phyloP scores from a whole-genome alignment of 1,284 basidiomycete genomes.

The Ganoderma leucocontextum region DNA sequence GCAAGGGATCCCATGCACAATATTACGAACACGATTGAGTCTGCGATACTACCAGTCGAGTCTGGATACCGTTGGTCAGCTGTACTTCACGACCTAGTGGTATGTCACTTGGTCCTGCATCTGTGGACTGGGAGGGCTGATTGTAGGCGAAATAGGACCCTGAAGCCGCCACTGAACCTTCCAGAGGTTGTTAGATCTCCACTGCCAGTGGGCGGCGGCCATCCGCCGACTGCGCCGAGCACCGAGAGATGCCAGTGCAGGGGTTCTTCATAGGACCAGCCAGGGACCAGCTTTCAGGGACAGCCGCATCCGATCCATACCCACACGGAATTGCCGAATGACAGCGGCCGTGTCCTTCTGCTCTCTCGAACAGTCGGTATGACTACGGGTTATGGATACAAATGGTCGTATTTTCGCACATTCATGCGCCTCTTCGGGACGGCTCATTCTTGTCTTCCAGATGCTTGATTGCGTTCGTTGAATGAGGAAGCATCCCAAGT shows the following conservation, averaged over 20 bases:
- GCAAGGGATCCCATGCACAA: conserved; percentile 13
- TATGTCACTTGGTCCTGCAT: conserved; percentile 11
- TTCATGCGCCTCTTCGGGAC: conserved; percentile 19
- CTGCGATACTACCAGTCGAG: conserved; percentile 14
- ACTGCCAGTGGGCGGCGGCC: neutral
- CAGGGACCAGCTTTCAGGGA: neutral
- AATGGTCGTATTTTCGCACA: conserved; percentile 28
- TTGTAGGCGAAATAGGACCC: conserved; percentile 17
- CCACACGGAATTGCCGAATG: neutral
- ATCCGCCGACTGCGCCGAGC: neutral
- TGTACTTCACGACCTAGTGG: conserved; percentile 19
- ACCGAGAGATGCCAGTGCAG: neutral
- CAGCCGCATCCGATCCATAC: neutral
- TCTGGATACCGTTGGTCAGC: conserved; percentile 23
- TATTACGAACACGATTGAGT: conserved; percentile 23
- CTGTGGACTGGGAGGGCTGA: conserved; percentile 24
- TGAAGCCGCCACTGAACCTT: conserved; percentile 12
- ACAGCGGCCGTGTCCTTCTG: conserved; percentile 12
- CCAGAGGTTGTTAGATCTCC: conserved; percentile 3
- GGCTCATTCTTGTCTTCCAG: conserved; percentile 24
- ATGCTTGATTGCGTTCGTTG: conserved; percentile 27
- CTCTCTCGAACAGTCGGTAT: conserved; percentile 19
- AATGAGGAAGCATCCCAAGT: conserved; percentile 27
- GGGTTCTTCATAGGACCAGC: neutral
- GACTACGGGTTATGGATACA: conserved; percentile 27